Evolutionary conservation across 1,284 basidiomycete genomes (phyloP), one percentile per base, ranked within the genome.

Genomic region (Neonothopanus nambi): DNA sequence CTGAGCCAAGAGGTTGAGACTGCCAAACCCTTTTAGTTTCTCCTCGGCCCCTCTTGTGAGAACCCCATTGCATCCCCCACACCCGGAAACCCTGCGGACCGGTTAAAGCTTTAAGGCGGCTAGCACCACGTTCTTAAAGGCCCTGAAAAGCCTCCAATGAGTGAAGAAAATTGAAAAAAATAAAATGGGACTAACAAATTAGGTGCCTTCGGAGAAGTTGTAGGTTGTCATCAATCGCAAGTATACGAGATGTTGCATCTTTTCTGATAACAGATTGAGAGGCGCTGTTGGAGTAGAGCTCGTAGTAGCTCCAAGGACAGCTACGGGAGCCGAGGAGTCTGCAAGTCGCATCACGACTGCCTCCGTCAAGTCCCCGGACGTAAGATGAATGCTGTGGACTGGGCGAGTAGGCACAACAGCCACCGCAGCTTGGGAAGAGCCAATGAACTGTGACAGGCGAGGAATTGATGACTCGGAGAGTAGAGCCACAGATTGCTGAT

Each of bases 51-150:
- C 73, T 73, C 43, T 66, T 71, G 17, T 70, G 70, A 3, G 78
- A 77, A 30, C 70, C 75, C 86, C 87, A 90, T 57, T 85, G 84
- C 69, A 89, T 81, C 30, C 88, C 87, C 40, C 78, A 85, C 33
- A 89, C 77, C 63, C 89, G 86, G 63, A 89, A 88, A 39, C 78
- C 77, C 55, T 75, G 69, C 24, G 89, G 74, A 48, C 77, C 67
- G 18, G 78, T 72, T 56, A 89, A 75, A 3, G 75, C 74, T n/a
- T 75, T 71, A 57, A 89, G 75, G 11, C 73, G 73, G 33, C 70
- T 69, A 48, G 84, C 78, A 44, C 87, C 79, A 58, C 83, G 75
- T 47, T 80, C 70, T 63, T 85, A 86, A 63, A 87, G 86, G 23
- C 75, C 71, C 87, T 88, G 59, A 36, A 46, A 51, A 51, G 54